Base-by-base conservation (phyloP, 495 filamentous ascomycete genomes). In the Glutinoglossum americanum region DNA sequence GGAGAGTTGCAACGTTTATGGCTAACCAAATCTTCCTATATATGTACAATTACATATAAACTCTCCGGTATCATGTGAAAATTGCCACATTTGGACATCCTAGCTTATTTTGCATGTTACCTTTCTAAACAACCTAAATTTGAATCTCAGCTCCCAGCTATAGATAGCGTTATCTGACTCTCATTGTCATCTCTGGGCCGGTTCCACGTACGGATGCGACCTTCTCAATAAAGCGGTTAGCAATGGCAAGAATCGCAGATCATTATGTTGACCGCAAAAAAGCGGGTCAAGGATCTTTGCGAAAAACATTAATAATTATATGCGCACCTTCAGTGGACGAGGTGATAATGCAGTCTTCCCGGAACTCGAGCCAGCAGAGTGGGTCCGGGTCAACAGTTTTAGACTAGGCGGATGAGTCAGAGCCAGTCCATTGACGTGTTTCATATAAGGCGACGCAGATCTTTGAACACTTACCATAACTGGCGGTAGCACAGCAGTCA, bases 261-360 rank as follows among this genome's bases (percentile, higher is more conserved):
- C 28, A 15, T 55, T 15, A 15, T 32, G 21, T 9, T 39, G 26
- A 1, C 19, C 21, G 4, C 15, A 47, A 37, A 57, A 57, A 8
- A 49, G 35, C 7, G 4, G n/a, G 10, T 25, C 30, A 35, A 47
- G n/a, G 15, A 30, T 28, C 21, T 19, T 37, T 47, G 55, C 30
- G 51, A 60, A 63, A 33, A 51, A 58, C 35, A 39, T 49, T 45
- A 57, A 25, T 59, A 54, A 25, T 11, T 57, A 21, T n/a, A 26
- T 13, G 68, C 78, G 68, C 70, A 92, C 88, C 89, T 70, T 80
- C 80, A 62, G 83, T 80, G 64, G 89, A 96, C 58, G 85, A 84
- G n/a, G 87, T 94, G 63, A 96, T 79, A 47, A 98, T 89, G 28
- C 81, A 83, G 64, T 94, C 81, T 67, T 94, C 84, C 60, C 88